These are phyloP conservation scores for Tolypocladium inflatum DNA, from an alignment of 2,329 filamentous ascomycete species.

Conservation along the genomic window DNA sequence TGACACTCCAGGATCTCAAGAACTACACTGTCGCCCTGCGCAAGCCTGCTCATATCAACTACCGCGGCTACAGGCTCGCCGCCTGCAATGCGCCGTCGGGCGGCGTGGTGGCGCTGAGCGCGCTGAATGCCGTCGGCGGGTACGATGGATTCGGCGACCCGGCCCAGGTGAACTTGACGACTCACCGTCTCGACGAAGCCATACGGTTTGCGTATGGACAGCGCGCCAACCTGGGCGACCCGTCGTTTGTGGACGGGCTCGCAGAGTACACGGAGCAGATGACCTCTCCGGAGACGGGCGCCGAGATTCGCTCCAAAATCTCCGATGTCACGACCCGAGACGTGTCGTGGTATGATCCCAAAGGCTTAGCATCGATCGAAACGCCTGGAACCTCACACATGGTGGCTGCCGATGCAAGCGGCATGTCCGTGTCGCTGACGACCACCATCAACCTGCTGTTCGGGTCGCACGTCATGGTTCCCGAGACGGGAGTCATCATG, in stretches of 20 bases:
- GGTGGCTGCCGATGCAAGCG: conserved; percentile 57
- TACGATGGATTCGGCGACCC: conserved; percentile 56
- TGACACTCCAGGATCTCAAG: conserved; percentile 62
- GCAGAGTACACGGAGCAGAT: conserved; percentile 52
- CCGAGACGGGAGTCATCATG: conserved; percentile 73
- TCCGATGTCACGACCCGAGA: conserved; percentile 28
- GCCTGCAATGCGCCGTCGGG: conserved; percentile 62
- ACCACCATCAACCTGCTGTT: conserved; percentile 78
- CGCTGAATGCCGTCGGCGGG: conserved; percentile 65
- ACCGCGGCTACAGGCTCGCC: conserved; percentile 62
- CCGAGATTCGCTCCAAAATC: conserved; percentile 38
- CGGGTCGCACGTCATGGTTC: conserved; percentile 65
- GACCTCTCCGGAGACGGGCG: conserved; percentile 53
- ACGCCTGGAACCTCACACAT: conserved; percentile 64
- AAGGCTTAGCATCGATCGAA: conserved; percentile 34
- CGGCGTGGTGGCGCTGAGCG: conserved; percentile 61
- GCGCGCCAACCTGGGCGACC: conserved; percentile 67
- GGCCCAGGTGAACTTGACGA: conserved; percentile 47
- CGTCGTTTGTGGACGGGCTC: conserved; percentile 53
- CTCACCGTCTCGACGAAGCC: conserved; percentile 74
- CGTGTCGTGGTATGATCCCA: conserved; percentile 33
- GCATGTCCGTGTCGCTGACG: conserved; percentile 66
- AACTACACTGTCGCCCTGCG: conserved; percentile 63
- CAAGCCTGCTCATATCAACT: conserved; percentile 49
- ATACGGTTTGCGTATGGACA: conserved; percentile 74